Base-by-base conservation (phyloP, 345 rosid genomes). In the Mallotus nudiflorus region DNA sequence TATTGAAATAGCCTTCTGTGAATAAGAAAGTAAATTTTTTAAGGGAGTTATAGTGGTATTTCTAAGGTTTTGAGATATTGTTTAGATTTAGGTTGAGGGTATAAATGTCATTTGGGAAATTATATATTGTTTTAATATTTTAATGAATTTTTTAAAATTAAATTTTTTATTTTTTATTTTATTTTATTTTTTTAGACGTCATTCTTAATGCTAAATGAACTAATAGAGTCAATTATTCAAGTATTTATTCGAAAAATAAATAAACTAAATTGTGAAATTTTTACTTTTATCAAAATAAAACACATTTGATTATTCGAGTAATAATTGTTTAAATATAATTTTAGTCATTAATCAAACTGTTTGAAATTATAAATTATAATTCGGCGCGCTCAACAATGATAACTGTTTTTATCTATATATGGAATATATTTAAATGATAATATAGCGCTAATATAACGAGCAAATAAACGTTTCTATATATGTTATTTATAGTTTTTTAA, bases 41-140 rank as follows among this genome's bases (percentile, higher is more conserved):
- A 13, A 0, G 0, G 67, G n/a, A 73, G 78, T 57, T 29, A 67
- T 35, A 60, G 39, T 62, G 18, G 78, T 66, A 61, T 61, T 39
- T 25, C 29, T 20, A 9, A 39, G 28, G 48, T 61, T 37, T 19
- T 61, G 28, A 61, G 19, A 61, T 37, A 0, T 18, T 39, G 65
- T 61, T 61, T 13, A 39, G 49, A 39, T 61, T 39, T 61, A 8
- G 49, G 65, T 54, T 24, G 58, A 52, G 56, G 27, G 22, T 56
- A 56, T 18, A 27, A 27, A 27, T 4, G 61, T 56, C 61, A 27
- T 27, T 56, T 56, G 12, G 1, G 9, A 4, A 39, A 4, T 4
- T 39, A 39, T 4, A 42, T 42, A 42, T 8, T 8, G 9, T 9
- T 42, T 42, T 42, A 42, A 9, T 14, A 56, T 9, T 27, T 2